Evolutionary conservation across 257 asterid genomes (phyloP), one percentile per base, ranked within the genome.

Genomic region (Solanum okadae): DNA sequence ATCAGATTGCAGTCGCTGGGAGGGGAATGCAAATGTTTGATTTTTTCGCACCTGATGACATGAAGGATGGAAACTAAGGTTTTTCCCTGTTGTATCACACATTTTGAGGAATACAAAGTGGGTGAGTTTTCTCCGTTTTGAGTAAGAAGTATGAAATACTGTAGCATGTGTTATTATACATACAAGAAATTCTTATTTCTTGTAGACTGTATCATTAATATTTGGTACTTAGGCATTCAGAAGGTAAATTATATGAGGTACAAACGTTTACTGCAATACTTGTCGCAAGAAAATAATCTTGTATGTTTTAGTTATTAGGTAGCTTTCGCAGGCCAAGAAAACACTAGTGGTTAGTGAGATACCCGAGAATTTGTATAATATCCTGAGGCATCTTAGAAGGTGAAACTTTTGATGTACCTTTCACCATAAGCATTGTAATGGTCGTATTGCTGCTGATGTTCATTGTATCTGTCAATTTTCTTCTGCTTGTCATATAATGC

Each of bases 21-120:
- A 94, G 99, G 91, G 99, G 99, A 89, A 94, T 97, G 96, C 98
- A 97, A 90, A 95, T 94, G 96, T 90, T 96, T 40, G 96, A 95
- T 87, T 95, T 97, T 88, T 56, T 85, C 63, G 93, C 92, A 76
- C 85, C 92, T 44, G 40, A 87, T 86, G 89, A 86, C 38, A 87
- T 67, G 37, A 23, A 63, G 44, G 44, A 40, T 65, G 70, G 52
- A 85, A 78, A 85, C 20, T 92, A 87, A 67, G 16, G 35, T 35
- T 49, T 78, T 31, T 31, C 31, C 18, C 10, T 27, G 10, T 46
- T 46, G 67, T 18, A 16, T 10, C 10, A 5, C 42, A 49, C 68
- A 81, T 46, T 27, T 29, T 46, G 68, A 81, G 18, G 70, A 29
- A 81, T 79, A 14, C 37, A 25, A 44, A 27, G n/a, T 42, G 25